A percentile compares a stretch with the other conserved stretches of the same genome.
Evolutionary conservation across 768 basidiomycete genomes (phyloP).

Genomic region (Leccinum obscurum): DNA sequence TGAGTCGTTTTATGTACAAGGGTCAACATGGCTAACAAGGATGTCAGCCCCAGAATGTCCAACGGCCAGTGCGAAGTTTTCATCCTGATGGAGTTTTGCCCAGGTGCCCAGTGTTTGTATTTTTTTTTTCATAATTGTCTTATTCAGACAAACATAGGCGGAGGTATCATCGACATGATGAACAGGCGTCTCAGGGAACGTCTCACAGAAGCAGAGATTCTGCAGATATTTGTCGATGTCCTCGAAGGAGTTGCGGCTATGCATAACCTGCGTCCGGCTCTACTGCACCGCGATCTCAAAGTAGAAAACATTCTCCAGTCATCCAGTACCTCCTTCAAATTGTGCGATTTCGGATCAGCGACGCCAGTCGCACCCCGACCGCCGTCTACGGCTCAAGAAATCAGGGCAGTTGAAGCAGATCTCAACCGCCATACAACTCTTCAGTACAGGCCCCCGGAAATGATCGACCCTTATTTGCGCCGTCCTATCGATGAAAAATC

Average conservation of each 20-base stretch:
- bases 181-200: conserved; percentile 94
- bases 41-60: conserved; percentile 66
- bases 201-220: conserved; percentile 92
- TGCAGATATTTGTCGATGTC: conserved; percentile 97
- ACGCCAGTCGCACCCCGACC: conserved; percentile 67
- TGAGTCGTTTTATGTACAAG: conserved; percentile 27
- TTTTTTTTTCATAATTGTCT: conserved; percentile 9
- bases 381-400: conserved; percentile 79
- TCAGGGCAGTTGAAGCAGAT: conserved; percentile 85
- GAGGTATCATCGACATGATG: conserved; percentile 99
- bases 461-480: conserved; percentile 88
- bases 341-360: conserved; percentile 98
- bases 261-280: conserved; percentile 88
- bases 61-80: conserved; percentile 92
- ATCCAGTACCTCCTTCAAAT: conserved; percentile 80
- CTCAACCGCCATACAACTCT: conserved; percentile 94
- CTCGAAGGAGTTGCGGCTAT: conserved; percentile 96
- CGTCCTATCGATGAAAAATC: conserved; percentile 90
- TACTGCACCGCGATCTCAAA: conserved; percentile 97
- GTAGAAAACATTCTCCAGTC: conserved; percentile 98
- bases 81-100: conserved; percentile 98
- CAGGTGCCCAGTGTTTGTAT: conserved; percentile 50
- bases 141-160: conserved; percentile 50
- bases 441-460: conserved; percentile 98
- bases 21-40: conserved; percentile 3